phyloP scores from a whole-genome alignment of 192 early-diverging fungal genomes.

The Backusella sp. region DNA sequence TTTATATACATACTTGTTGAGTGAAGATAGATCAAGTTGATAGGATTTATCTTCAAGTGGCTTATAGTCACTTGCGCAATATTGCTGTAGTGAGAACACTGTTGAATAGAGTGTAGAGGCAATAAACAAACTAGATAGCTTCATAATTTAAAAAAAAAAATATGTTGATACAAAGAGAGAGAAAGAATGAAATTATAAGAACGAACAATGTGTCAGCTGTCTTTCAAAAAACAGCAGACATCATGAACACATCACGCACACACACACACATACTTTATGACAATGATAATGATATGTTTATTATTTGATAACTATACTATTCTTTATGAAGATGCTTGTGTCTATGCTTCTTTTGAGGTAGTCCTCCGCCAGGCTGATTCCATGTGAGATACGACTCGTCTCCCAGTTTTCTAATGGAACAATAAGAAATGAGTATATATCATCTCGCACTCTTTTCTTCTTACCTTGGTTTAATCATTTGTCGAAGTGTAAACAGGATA shows the following conservation, averaged over 20 bases:
- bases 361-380: slow-evolving; percentile 20
- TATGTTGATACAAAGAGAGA: neutral
- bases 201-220: neutral
- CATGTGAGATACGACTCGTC: slow-evolving; percentile 22
- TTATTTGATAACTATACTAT: neutral
- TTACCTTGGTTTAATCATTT: slow-evolving; percentile 84
- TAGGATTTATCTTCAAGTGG: slow-evolving; percentile 6
- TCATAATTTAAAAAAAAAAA: neutral
- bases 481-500: slow-evolving; percentile 78
- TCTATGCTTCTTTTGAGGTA: neutral
- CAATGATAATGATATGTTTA: too few species aligned
- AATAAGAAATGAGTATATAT: neutral
- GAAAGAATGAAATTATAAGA: neutral
- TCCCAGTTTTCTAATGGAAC: slow-evolving; percentile 18
- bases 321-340: slow-evolving; percentile 8
- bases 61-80: slow-evolving; percentile 24
- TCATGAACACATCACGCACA: neutral
- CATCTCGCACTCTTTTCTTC: neutral
- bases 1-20: slow-evolving; percentile 24
- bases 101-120: neutral
- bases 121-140: neutral
- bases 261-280: neutral
- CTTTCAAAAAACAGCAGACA: neutral
- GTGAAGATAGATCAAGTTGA: slow-evolving; percentile 25
- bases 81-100: slow-evolving; percentile 13